These are phyloP conservation scores for Aurinia saxatilis DNA, from an alignment of 345 rosid genomes.

Conservation along the genomic window DNA sequence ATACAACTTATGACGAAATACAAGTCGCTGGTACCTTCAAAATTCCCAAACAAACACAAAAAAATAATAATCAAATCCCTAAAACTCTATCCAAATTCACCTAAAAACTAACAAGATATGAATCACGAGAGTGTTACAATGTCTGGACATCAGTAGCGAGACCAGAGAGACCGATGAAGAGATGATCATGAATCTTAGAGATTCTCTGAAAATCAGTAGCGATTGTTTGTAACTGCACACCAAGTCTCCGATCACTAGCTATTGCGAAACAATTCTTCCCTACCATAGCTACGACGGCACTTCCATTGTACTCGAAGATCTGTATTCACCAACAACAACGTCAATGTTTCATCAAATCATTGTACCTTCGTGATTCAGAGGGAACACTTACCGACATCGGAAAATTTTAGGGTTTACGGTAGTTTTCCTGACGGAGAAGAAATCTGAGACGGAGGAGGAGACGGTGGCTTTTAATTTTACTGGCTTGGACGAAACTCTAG, in stretches of 20 bases:
- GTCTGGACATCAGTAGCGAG: constrained; percentile 91
- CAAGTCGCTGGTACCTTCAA: constrained; percentile 82
- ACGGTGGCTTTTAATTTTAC: not conserved
- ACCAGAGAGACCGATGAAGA: constrained; percentile 84
- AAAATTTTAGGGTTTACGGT: constrained; percentile 8
- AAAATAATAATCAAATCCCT: not conserved
- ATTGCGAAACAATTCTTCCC: constrained; percentile 97
- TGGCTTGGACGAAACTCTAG: constrained; percentile 34
- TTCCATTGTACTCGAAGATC: constrained; percentile 97
- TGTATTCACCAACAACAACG: constrained; percentile 20
- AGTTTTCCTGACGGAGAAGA: constrained; percentile 23
- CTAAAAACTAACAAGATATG: not conserved
- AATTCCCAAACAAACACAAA: constrained; percentile 4
- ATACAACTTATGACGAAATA: constrained; percentile 81
- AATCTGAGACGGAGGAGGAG: constrained; percentile 2
- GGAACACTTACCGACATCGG: constrained; percentile 47
- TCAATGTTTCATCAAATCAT: not conserved
- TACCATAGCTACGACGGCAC: constrained; percentile 94
- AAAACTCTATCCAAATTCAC: not conserved
- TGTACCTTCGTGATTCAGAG: not conserved
- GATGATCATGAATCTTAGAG: constrained; percentile 67
- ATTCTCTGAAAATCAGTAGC: constrained; percentile 92
- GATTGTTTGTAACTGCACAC: constrained; percentile 84
- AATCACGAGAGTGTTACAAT: constrained; percentile 31
- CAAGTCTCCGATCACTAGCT: constrained; percentile 90